Evolutionary conservation across 2,329 filamentous ascomycete genomes (phyloP).

Genomic region (Tolypocladium guangdongense): DNA sequence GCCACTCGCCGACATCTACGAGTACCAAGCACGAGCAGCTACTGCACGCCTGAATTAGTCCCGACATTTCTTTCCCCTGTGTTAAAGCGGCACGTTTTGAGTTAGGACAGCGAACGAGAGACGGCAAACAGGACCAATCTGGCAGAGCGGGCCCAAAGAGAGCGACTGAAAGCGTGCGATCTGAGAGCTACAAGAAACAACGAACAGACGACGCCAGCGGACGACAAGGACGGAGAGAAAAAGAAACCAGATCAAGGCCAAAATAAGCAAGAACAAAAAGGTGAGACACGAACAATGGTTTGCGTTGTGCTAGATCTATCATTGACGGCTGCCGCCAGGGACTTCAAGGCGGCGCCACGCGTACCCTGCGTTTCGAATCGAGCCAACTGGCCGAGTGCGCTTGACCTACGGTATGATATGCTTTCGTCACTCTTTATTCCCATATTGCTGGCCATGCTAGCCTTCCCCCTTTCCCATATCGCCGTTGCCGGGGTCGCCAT

Average conservation of each 20-base stretch:
- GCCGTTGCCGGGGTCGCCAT: background rate
- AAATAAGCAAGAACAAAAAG: background rate
- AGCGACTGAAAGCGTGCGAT: background rate
- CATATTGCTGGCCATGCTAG: background rate
- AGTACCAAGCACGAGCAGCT: background rate
- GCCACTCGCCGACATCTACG: background rate
- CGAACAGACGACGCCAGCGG: background rate
- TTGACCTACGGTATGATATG: background rate
- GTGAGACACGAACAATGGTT: constrained; percentile 6
- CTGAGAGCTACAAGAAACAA: background rate
- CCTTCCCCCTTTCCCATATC: no score
- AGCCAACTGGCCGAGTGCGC: background rate
- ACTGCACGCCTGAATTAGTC: background rate
- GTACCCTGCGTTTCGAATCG: background rate
- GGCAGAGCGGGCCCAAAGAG: background rate
- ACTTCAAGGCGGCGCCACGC: background rate
- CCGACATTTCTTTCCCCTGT: background rate
- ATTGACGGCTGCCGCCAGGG: constrained; percentile 3
- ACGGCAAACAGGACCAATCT: background rate
- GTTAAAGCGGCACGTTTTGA: background rate
- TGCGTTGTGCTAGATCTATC: constrained; percentile 1
- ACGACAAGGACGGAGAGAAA: background rate
- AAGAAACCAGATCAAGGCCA: background rate
- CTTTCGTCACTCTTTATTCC: background rate
- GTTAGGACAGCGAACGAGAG: background rate